Base-by-base conservation (phyloP, 805 yeast species). In the Priceomyces melissophilus region DNA sequence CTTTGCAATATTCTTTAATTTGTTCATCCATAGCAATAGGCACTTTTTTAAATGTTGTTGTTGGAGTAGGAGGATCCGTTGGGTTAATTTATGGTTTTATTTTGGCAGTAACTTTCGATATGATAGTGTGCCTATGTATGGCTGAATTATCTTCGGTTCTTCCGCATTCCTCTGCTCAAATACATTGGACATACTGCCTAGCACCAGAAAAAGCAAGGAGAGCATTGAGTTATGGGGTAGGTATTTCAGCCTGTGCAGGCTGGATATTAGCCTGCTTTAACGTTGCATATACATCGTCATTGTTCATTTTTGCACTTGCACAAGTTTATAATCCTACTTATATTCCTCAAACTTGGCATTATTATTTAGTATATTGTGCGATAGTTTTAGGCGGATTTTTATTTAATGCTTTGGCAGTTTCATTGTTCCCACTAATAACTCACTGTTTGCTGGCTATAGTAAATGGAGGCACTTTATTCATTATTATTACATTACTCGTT, bases 111-210 rank as follows among this genome's bases (percentile, higher is more conserved):
- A 32, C 43, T 2, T 41, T 44, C 31, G 54, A 50, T 38, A 43
- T 54, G 28, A 34, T 54, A 4, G 42, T 53, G 16, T 50, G 56
- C 41, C 48, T 37, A 30, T 48, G 47, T 23, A 29, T 55, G 39
- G 60, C 58, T 3, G 70, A 64, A 44, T 49, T 63, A 14, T 61
- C 62, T 4, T 63, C 64, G 31, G 61, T 60, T 2, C 62, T 53
- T 30, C 67, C 70, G 1, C 57, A 59, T 32, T 50, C 64, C 12
- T 62, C 65, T 32, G 68, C 64, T 12, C 65, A 60, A 35, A 47
- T 61, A 8, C 61, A 61, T 15, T 64, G 69, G 68, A 58, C 65
- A 10, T 58, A 55, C 43, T 50, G 49, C 30, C 46, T 61, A 10
- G 60, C 64, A n/a, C 54, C 59, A 3, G 39, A 45, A 11, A 43